Percentiles rank a stretch among this genome's conserved stretches.
Conservation (phyloP, 2,329 filamentous ascomycete genomes). For the Cercospora sojina region DNA sequence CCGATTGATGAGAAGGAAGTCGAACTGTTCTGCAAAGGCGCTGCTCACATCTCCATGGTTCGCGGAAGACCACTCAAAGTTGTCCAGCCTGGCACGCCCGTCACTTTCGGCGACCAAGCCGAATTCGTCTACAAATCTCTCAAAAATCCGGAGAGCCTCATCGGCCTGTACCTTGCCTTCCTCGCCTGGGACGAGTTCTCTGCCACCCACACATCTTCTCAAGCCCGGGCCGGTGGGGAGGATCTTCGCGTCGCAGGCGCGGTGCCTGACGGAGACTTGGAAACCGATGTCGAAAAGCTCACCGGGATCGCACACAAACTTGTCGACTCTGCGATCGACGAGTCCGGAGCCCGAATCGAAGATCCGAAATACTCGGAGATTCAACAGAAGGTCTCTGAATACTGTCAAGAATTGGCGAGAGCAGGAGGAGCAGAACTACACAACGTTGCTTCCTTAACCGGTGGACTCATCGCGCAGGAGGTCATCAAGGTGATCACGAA, state of each 20-base stretch:
- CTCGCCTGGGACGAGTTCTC: constrained; percentile 51
- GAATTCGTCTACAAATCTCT: constrained; percentile 49
- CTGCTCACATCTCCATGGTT: constrained; percentile 86
- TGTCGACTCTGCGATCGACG: constrained; percentile 44
- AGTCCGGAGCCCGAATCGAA: constrained; percentile 43
- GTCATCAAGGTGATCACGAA: constrained; percentile 82
- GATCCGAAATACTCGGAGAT: constrained; percentile 44
- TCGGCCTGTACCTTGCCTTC: constrained; percentile 53
- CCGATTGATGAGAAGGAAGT: constrained; percentile 69
- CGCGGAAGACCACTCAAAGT: constrained; percentile 59
- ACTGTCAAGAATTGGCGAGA: constrained; percentile 57
- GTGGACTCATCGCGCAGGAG: constrained; percentile 95
- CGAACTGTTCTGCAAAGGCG: constrained; percentile 92
- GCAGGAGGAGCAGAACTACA: constrained; percentile 84
- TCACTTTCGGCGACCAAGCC: constrained; percentile 43
- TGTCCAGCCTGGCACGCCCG: constrained; percentile 42
- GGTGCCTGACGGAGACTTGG: constrained; percentile 35
- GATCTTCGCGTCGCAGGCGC: constrained; percentile 42
- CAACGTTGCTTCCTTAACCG: constrained; percentile 82
- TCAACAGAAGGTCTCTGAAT: constrained; percentile 39
- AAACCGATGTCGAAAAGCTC: constrained; percentile 42
- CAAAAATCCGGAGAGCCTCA: constrained; percentile 46
- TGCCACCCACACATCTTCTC: constrained; percentile 40
- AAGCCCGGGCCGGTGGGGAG: constrained; percentile 35
- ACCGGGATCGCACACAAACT: constrained; percentile 46